These are phyloP conservation scores for Plasmodium relictum DNA, from an alignment of 169 alveolate species.

Conservation along the genomic window DNA sequence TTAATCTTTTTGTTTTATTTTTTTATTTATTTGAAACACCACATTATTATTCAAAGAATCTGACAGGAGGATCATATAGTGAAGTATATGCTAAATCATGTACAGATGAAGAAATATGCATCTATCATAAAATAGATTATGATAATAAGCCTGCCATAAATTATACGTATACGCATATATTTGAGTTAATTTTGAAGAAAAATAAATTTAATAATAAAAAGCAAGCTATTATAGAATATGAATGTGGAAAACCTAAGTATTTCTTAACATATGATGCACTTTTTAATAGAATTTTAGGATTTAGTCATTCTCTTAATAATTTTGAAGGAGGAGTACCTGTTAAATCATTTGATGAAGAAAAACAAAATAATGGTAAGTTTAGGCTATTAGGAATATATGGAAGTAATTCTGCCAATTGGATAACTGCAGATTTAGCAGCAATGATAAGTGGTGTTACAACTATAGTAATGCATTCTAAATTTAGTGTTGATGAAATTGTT, in stretches of 20 bases:
- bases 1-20: not conserved
- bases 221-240: conserved; percentile 15
- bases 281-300: not conserved
- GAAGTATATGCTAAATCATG: conserved; percentile 2
- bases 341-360: conserved; percentile 27
- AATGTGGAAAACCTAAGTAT: conserved; percentile 12
- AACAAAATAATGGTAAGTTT: conserved; percentile 39
- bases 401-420: conserved; percentile 59
- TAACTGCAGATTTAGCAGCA: conserved; percentile 33
- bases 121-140: conserved; percentile 14
- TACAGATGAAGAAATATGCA: conserved; percentile 9
- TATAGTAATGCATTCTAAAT: conserved; percentile 64
- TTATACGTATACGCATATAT: not conserved
- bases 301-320: conserved; percentile 2
- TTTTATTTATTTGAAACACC: not conserved
- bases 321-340: conserved; percentile 55
- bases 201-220: not conserved
- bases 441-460: conserved; percentile 32
- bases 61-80: conserved; percentile 1
- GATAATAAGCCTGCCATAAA: not conserved
- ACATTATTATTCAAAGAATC: not conserved
- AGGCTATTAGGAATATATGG: conserved; percentile 57
- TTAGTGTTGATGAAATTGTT: conserved; percentile 37
- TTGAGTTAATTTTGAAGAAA: not conserved
- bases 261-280: conserved; percentile 6